A percentile compares a stretch with the other conserved stretches of the same genome.
Conservation (phyloP, 345 rosid species). For the Mangifera indica region DNA sequence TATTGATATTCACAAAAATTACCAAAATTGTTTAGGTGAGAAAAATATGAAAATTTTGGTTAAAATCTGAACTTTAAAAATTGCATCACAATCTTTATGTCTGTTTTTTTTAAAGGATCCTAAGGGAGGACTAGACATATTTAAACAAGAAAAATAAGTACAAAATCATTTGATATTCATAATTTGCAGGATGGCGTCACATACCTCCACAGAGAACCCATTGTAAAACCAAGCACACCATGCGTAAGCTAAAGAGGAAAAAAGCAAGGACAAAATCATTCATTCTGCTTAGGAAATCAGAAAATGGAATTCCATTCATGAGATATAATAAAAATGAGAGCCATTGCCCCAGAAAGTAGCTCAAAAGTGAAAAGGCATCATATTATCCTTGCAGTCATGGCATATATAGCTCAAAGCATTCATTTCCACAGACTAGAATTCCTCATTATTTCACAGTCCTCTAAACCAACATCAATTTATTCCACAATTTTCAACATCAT, state of each 20-base stretch:
- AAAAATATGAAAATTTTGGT: not conserved
- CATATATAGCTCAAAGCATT: not conserved
- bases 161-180: not conserved
- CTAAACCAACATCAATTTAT: not conserved
- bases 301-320: not conserved
- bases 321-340: not conserved
- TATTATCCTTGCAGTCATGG: not conserved
- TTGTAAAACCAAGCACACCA: constrained; percentile 78
- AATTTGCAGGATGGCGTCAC: not conserved
- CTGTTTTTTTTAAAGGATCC: not conserved
- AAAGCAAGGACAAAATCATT: not conserved
- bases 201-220: constrained; percentile 94
- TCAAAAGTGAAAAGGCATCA: not conserved
- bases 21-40: not conserved
- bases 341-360: not conserved
- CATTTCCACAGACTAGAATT: not conserved
- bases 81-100: not conserved
- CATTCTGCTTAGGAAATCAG: not conserved
- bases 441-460: not conserved
- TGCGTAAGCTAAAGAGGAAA: constrained; percentile 63
- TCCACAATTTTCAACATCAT: not conserved
- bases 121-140: not conserved
- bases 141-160: not conserved
- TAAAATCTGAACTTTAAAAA: not conserved
- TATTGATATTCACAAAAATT: not conserved